phyloP scores from a whole-genome alignment of 345 rosid species.

The Brassica juncea region DNA sequence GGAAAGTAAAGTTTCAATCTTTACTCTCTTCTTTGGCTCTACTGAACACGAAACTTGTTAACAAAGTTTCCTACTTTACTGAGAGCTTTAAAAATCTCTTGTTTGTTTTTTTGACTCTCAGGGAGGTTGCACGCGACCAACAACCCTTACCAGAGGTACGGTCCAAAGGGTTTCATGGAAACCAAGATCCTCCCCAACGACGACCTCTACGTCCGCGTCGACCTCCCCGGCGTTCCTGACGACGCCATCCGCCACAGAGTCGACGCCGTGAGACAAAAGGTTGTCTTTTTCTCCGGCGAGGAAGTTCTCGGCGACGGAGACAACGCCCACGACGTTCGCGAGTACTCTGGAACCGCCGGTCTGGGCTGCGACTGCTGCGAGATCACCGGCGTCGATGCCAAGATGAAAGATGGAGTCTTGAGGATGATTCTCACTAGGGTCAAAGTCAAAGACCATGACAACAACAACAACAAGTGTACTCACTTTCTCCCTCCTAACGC shows the following conservation, averaged over 20 bases:
- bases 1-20: no score
- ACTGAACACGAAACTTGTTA: no score
- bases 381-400: slow-evolving; percentile 22
- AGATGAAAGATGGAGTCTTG: slow-evolving; percentile 29
- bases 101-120: no score
- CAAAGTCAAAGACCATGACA: slow-evolving; percentile 10
- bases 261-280: slow-evolving; percentile 20
- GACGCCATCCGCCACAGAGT: slow-evolving; percentile 7
- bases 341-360: slow-evolving; percentile 24
- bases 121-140: no score
- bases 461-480: neutral
- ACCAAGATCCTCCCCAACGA: neutral
- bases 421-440: slow-evolving; percentile 11
- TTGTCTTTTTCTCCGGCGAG: slow-evolving; percentile 28
- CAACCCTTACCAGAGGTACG: no score
- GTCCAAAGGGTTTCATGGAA: no score
- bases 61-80: no score
- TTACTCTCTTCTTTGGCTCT: no score
- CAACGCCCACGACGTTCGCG: neutral
- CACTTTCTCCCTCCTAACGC: slow-evolving; percentile 12
- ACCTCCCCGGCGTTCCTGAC: slow-evolving; percentile 31
- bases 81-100: no score
- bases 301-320: neutral
- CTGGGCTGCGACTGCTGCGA: slow-evolving; percentile 31
- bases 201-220: slow-evolving; percentile 17